phyloP scores from a whole-genome alignment of 2,329 filamentous ascomycete genomes.

The Metarhizium brunneum region DNA sequence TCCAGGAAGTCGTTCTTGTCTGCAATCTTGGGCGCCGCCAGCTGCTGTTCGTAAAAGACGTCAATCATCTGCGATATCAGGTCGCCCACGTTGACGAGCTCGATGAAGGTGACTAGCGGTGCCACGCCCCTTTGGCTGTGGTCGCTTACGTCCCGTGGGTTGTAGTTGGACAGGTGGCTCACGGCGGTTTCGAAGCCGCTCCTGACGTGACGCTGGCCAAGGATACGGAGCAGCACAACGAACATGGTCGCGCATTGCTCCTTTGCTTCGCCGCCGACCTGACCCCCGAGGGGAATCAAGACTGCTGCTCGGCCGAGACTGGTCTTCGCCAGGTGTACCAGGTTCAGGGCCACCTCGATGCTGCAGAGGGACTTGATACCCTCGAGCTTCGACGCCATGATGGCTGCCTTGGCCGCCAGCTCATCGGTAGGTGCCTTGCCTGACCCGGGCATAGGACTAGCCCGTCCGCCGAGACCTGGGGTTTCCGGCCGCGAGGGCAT shows the following conservation, averaged over 20 bases:
- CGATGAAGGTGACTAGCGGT: slow-evolving; percentile 88
- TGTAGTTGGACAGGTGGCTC: slow-evolving; percentile 81
- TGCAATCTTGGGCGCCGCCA: slow-evolving; percentile 70
- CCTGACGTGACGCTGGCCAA: slow-evolving; percentile 82
- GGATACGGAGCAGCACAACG: slow-evolving; percentile 69
- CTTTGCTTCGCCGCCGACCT: slow-evolving; percentile 71
- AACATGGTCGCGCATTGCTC: slow-evolving; percentile 90
- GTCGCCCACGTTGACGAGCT: slow-evolving; percentile 95
- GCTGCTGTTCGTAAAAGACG: slow-evolving; percentile 95
- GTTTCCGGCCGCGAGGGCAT: slow-evolving; percentile 40
- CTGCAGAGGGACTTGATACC: slow-evolving; percentile 93
- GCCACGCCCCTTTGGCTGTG: slow-evolving; percentile 68
- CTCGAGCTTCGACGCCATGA: slow-evolving; percentile 91
- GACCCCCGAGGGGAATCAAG: slow-evolving; percentile 72
- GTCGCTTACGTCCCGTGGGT: slow-evolving; percentile 71
- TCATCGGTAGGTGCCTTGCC: slow-evolving; percentile 75
- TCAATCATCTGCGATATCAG: slow-evolving; percentile 98
- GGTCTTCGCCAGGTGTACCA: slow-evolving; percentile 82
- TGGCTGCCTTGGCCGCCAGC: slow-evolving; percentile 90
- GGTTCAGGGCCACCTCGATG: slow-evolving; percentile 83
- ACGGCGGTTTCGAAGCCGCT: slow-evolving; percentile 92
- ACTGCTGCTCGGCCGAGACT: slow-evolving; percentile 78
- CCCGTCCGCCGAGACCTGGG: slow-evolving; percentile 31
- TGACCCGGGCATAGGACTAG: slow-evolving; percentile 31
- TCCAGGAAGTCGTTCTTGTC: slow-evolving; percentile 94